phyloP scores from a whole-genome alignment of 2,329 filamentous ascomycete genomes.

The Leptographium wingfieldii region DNA sequence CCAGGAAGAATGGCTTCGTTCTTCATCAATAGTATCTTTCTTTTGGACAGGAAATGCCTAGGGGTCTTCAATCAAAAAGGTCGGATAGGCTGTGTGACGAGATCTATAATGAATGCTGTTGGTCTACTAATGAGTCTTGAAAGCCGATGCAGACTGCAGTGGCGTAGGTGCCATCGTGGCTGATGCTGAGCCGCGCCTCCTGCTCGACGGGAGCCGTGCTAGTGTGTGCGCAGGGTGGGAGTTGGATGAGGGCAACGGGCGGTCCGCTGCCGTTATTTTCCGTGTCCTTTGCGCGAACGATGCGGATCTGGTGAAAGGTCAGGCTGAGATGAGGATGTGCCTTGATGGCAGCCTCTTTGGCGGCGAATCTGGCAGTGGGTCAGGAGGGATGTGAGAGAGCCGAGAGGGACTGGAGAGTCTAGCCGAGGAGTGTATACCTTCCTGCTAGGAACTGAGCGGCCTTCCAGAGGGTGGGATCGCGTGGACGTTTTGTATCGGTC shows the following conservation, averaged over 20 bases:
- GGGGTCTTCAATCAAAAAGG: not conserved
- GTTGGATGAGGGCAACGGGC: conserved; percentile 30
- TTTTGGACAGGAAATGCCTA: not conserved
- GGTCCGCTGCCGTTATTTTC: conserved; percentile 19
- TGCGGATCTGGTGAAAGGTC: conserved; percentile 48
- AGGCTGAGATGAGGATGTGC: conserved; percentile 49
- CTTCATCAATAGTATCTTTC: conserved; percentile 3
- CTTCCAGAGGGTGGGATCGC: conserved; percentile 19
- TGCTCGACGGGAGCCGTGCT: conserved; percentile 5
- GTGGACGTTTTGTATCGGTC: not conserved
- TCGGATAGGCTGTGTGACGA: not conserved
- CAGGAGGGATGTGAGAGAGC: not conserved
- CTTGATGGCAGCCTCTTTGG: conserved; percentile 66
- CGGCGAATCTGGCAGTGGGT: conserved; percentile 41
- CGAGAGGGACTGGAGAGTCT: not conserved
- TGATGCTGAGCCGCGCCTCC: conserved; percentile 66
- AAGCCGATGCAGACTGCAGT: conserved; percentile 51
- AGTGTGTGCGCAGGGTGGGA: conserved; percentile 4
- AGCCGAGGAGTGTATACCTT: conserved; percentile 20
- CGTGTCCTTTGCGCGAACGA: conserved; percentile 14
- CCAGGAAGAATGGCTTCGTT: conserved; percentile 7
- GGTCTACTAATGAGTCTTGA: not conserved
- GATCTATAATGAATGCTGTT: not conserved
- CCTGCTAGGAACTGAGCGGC: conserved; percentile 31
- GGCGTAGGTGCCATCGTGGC: conserved; percentile 77